Base-by-base conservation (phyloP, 257 asterid species). In the Jacaranda mimosifolia region DNA sequence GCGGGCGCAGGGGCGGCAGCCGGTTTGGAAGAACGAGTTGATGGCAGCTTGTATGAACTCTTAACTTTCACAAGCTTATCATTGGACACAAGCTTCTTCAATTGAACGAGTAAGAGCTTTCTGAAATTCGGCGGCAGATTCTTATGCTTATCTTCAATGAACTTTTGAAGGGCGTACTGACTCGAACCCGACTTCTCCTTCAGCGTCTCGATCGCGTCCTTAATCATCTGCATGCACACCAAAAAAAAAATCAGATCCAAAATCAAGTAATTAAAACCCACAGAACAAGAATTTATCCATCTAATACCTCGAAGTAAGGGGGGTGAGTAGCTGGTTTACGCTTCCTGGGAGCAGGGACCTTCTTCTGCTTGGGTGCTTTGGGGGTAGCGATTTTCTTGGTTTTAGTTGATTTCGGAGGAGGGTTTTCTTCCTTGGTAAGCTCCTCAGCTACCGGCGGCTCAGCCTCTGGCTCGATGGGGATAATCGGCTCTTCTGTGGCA, bases 171-270 rank as follows among this genome's bases (percentile, higher is more conserved):
- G 15, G 98, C 98, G 46, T 87, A 80, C 67, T 88, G 98, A 19
- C 98, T 94, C 66, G 98, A 94, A 65, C 98, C 98, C 1, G 93
- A 85, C 72, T 72, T 81, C 32, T 94, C 98, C 85, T 94, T 91
- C 80, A 91, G 53, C 35, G 95, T 68, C 59, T 40, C 85, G 68
- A 94, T 89, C 72, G 98, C 98, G 0, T 91, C 98, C 77, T 84
- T 49, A 81, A 94, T 79, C 98, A 92, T 94, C 98, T 94, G 84
- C 78, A 72, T 45, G 79, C 38, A 58, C 73, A 39, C 1, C 46
- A 56, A 14, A 63, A 58, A 12, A 4, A 66, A 38, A 26, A 6
- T 79, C 83, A 83, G 77, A 84, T 52, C 76, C 2, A 74, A 69
- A 26, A 17, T 81, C 21, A 72, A 39, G 39, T 1, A 18, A 69